These are phyloP conservation scores for Xerocomus potaroensis DNA, from an alignment of 768 basidiomycete species.

Conservation along the genomic window DNA sequence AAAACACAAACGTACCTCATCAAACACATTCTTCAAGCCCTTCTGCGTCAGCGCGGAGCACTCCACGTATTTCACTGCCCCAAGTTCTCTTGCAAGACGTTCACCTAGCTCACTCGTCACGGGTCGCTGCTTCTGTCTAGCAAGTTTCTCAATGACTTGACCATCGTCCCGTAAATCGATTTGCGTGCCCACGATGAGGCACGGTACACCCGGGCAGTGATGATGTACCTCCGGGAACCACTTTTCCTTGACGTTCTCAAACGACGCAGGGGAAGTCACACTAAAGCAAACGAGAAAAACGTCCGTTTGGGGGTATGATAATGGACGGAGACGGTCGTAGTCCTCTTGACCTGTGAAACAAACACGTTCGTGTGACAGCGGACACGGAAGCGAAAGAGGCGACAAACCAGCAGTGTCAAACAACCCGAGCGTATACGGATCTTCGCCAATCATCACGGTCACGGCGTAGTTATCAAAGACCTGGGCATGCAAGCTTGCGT, in stretches of 20 bases:
- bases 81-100: conserved; percentile 92
- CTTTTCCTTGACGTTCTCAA: conserved; percentile 99
- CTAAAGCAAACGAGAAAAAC: conserved; percentile 99
- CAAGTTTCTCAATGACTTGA: conserved; percentile 91
- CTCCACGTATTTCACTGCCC: conserved; percentile 98
- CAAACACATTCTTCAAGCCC: conserved; percentile 99
- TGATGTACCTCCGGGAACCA: conserved; percentile 99
- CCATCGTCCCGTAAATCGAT: conserved; percentile 93
- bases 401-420: conserved; percentile 96
- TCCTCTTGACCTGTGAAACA: conserved; percentile 85
- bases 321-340: conserved; percentile 97
- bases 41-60: conserved; percentile 99
- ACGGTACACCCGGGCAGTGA: conserved; percentile 98
- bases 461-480: conserved; percentile 98
- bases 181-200: conserved; percentile 98
- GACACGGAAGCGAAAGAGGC: background rate
- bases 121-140: conserved; percentile 94
- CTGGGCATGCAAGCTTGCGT: conserved; percentile 37
- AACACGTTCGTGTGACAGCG: conserved; percentile 7
- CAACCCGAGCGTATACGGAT: conserved; percentile 95
- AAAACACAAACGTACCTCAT: conserved; percentile 68
- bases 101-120: conserved; percentile 87
- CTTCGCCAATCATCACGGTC: conserved; percentile 99
- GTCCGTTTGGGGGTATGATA: conserved; percentile 99
- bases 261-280: conserved; percentile 96